Evolutionary conservation across 164 flowering plant species (phyloP).

Genomic region (Nymphaea colorata): DNA sequence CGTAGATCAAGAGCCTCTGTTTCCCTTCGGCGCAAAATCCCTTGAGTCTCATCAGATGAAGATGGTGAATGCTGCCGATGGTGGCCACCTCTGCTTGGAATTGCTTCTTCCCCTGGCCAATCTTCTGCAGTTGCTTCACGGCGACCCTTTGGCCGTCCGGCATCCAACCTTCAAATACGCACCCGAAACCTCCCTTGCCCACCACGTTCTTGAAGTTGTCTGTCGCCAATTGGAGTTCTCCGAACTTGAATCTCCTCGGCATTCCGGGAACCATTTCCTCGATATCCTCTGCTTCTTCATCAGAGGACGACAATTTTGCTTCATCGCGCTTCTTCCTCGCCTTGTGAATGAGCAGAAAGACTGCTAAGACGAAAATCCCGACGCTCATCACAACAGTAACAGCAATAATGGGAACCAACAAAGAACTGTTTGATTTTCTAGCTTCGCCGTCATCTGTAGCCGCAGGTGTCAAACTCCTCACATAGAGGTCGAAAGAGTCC

Average conservation of each 20-base stretch:
- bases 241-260: conserved; percentile 7
- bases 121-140: conserved; percentile 11
- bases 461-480: neutral
- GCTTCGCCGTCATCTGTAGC: neutral
- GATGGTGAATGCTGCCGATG: conserved; percentile 15
- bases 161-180: conserved; percentile 13
- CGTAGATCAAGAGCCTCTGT: conserved; percentile 6
- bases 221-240: conserved; percentile 6
- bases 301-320: neutral
- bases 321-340: neutral
- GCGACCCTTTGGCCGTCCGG: conserved; percentile 12
- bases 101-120: conserved; percentile 5
- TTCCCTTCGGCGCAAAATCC: conserved; percentile 13
- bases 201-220: conserved; percentile 8
- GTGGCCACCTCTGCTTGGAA: conserved; percentile 13
- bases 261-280: neutral
- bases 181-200: conserved; percentile 14
- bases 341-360: neutral
- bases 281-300: neutral
- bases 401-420: neutral
- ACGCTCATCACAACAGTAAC: neutral
- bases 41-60: conserved; percentile 9
- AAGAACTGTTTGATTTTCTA: neutral
- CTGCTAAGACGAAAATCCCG: neutral
- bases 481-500: neutral